These are phyloP conservation scores for Colletotrichum liriopes DNA, from an alignment of 2,329 filamentous ascomycete species.

Conservation along the genomic window DNA sequence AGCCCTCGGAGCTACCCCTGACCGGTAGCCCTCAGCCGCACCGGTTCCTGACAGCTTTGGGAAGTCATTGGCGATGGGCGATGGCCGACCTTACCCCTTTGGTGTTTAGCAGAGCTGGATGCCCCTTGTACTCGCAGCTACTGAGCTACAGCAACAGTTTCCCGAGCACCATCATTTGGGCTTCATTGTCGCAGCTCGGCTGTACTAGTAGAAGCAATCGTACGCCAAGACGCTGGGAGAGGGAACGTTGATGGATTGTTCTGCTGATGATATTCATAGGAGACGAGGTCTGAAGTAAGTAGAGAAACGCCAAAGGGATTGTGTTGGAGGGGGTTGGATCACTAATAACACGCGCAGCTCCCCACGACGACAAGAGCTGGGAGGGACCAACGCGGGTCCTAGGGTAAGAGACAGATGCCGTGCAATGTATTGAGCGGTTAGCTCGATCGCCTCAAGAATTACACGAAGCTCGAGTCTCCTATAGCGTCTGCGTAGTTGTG, in stretches of 20 bases:
- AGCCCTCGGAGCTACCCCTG: slow-evolving; percentile 19
- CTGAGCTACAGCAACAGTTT: background rate
- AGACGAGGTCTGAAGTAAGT: no score
- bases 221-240: no score
- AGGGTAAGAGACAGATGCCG: no score
- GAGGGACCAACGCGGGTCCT: background rate
- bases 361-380: background rate
- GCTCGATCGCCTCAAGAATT: no score
- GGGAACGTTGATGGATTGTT: no score
- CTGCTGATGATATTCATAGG: no score
- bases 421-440: no score
- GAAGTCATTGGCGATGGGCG: slow-evolving; percentile 24
- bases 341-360: background rate
- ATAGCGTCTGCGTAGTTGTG: no score
- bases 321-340: no score
- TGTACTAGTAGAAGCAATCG: background rate
- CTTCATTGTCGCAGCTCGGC: background rate
- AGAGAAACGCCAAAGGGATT: no score
- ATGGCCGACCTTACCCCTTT: slow-evolving; percentile 19
- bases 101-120: background rate
- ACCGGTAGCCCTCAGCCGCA: slow-evolving; percentile 32
- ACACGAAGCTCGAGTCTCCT: no score
- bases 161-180: background rate
- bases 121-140: background rate
- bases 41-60: slow-evolving; percentile 22